A percentile compares a stretch with the other conserved stretches of the same genome.
phyloP scores from a whole-genome alignment of 371 early-diverging fungal genomes.

The Mortierella sp. region DNA sequence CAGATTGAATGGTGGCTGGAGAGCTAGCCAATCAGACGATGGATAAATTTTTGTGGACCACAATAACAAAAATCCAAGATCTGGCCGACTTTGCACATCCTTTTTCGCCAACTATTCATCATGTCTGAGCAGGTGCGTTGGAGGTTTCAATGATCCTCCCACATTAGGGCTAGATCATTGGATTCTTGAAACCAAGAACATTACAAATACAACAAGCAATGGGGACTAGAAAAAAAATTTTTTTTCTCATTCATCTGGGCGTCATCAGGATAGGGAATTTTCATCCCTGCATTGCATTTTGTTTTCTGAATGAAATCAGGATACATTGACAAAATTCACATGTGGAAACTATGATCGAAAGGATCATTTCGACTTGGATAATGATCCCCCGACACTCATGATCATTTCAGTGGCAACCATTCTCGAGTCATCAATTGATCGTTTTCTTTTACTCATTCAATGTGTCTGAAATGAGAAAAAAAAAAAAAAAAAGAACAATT shows the following conservation, averaged over 20 bases:
- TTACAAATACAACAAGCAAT: not conserved
- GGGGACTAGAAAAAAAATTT: not conserved
- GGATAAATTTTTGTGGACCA: conserved; percentile 28
- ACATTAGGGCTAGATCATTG: not conserved
- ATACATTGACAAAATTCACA: not conserved
- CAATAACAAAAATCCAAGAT: conserved; percentile 33
- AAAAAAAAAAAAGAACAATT: not conserved
- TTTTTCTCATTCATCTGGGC: not conserved
- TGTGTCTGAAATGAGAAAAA: not conserved
- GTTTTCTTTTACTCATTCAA: not conserved
- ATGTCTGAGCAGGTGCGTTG: conserved; percentile 62
- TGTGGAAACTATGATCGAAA: conserved; percentile 4
- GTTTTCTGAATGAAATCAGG: not conserved
- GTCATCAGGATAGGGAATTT: not conserved
- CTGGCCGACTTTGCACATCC: conserved; percentile 23
- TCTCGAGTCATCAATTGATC: not conserved
- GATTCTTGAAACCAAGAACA: not conserved
- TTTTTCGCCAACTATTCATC: conserved; percentile 56
- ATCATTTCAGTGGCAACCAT: conserved; percentile 7
- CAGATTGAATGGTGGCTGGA: conserved; percentile 20
- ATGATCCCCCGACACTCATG: not conserved
- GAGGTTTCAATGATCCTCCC: conserved; percentile 1
- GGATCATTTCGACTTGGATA: not conserved
- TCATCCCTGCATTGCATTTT: too few species aligned
- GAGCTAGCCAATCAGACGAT: conserved; percentile 23